Evolutionary conservation across 225 moss, liverwort and hornwort species (phyloP), one percentile per base, ranked within the genome.

Genomic region (Pleurozium schreberi): DNA sequence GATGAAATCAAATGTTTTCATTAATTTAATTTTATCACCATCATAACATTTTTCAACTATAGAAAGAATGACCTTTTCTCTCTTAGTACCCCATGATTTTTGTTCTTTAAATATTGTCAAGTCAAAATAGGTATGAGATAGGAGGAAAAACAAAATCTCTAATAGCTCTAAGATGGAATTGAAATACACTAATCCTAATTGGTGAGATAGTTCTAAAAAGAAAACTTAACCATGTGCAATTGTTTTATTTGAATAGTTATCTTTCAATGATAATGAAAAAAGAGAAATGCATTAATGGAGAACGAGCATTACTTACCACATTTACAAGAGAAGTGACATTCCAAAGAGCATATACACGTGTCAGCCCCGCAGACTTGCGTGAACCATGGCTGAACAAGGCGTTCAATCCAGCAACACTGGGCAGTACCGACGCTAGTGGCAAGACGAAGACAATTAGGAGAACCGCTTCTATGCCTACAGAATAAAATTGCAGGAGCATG

Each of bases 331-430:
- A 98, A 31, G 98, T 95, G 78, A 94, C 88, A 90, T 98, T 98
- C 98, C 98, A 98, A 71, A 98, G 95, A 79, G 97, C 98, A 92
- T 98, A 98, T 78, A 97, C 94, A 74, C 98, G 95, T 57, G 97
- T 88, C 90, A 98, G 92, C 43, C 97, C 97, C 42, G 98, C 95
- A 27, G 97, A 95, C 79, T 95, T 95, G 75, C 95, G 93, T 76
- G 94, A 93, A 66, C 95, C 98, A 84, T 95, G 95, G 90, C 97
- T 98, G 91, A 98, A 98, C 80, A 98, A 90, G 84, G 98, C 98
- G 91, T 97, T 98, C 52, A 97, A 86, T 81, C 98, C 98, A 87
- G 98, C 95, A 60, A 94, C 96, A 91, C 92, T 94, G 70, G 98
- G 94, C 45, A 97, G 89, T 68, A 96, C 82, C 74, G 93, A 93